Conservation (phyloP, 106 monocot genomes). For the Posidonia australis region DNA sequence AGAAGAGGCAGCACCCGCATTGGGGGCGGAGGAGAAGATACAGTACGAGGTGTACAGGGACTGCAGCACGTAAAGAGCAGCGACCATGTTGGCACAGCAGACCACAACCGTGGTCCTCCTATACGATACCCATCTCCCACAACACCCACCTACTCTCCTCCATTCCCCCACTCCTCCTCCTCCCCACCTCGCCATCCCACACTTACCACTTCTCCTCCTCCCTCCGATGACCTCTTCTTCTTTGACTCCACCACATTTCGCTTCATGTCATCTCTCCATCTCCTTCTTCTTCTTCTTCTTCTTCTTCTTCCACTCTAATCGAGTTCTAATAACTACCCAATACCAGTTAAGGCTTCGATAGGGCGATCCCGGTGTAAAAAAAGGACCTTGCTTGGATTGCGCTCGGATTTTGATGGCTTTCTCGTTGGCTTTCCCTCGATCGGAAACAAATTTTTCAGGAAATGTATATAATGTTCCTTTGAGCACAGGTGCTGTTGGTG, state of each 20-base stretch:
- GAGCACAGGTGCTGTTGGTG: too few species aligned
- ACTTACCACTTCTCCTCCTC: background rate
- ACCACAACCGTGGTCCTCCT: slow-evolving; percentile 47
- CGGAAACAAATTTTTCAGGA: too few species aligned
- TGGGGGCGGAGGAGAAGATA: slow-evolving; percentile 4
- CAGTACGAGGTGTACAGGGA: slow-evolving; percentile 32
- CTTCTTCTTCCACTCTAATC: background rate
- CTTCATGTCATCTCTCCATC: background rate
- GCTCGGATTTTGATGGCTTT: background rate
- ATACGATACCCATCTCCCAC: slow-evolving; percentile 31
- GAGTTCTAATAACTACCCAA: background rate
- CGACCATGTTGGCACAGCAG: slow-evolving; percentile 63
- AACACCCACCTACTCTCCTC: too few species aligned
- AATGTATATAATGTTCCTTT: too few species aligned
- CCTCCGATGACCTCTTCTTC: background rate
- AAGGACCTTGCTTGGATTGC: background rate
- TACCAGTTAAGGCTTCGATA: background rate
- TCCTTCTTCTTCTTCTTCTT: background rate
- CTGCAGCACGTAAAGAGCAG: slow-evolving; percentile 44
- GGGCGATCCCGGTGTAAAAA: background rate
- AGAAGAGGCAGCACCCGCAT: background rate
- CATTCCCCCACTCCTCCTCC: background rate
- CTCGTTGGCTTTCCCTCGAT: background rate
- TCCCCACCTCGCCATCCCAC: slow-evolving; percentile 3
- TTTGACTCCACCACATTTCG: background rate